A percentile compares a stretch with the other conserved stretches of the same genome.
Conservation (phyloP, 345 rosid species). For the Rubroshorea leprosula region DNA sequence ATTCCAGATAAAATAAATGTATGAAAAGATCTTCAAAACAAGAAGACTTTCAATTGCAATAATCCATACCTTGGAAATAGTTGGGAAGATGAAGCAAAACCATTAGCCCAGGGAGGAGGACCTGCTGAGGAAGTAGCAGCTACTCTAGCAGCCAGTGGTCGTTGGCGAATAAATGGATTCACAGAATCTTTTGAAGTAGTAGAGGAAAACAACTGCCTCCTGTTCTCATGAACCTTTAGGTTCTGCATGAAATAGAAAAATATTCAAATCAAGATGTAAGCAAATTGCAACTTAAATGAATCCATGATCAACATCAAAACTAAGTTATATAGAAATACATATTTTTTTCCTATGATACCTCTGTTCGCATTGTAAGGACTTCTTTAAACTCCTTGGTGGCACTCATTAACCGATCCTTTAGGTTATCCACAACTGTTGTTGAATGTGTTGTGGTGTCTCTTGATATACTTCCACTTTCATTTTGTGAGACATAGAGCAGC, state of each 20-base stretch:
- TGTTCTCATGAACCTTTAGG: constrained; percentile 67
- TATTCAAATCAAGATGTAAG: background rate
- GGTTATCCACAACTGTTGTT: constrained; percentile 69
- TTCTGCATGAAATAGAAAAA: constrained; percentile 37
- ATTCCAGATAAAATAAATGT: background rate
- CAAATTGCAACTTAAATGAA: background rate
- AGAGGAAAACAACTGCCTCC: constrained; percentile 76
- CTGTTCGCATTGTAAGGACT: constrained; percentile 79
- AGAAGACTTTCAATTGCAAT: background rate
- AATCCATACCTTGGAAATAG: constrained; percentile 28
- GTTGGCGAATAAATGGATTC: constrained; percentile 78
- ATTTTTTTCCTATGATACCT: constrained; percentile 30
- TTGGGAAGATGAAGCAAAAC: constrained; percentile 39
- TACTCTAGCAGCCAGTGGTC: constrained; percentile 60
- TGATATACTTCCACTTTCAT: constrained; percentile 49
- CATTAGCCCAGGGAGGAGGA: constrained; percentile 72
- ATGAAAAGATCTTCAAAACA: background rate
- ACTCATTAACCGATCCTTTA: constrained; percentile 75
- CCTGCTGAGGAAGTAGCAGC: constrained; percentile 43
- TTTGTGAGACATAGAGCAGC: constrained; percentile 53
- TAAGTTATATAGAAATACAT: background rate
- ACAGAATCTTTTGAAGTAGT: constrained; percentile 55
- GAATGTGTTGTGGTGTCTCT: constrained; percentile 68
- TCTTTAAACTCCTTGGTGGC: constrained; percentile 83
- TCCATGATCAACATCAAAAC: background rate